Evolutionary conservation across 805 yeast species (phyloP).

Genomic region (Ogataea haglerorum): DNA sequence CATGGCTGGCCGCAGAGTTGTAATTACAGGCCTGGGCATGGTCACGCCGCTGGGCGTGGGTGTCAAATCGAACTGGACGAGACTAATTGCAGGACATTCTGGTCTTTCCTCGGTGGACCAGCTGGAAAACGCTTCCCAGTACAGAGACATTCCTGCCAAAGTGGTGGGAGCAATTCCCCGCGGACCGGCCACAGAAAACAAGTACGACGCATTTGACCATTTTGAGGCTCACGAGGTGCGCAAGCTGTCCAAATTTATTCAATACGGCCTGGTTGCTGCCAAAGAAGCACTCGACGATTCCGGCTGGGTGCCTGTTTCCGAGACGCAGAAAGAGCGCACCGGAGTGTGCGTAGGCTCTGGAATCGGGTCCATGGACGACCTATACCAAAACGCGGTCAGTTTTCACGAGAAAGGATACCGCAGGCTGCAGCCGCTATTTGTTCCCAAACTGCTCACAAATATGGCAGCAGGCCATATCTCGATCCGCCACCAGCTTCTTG

Average conservation of each 20-base stretch:
- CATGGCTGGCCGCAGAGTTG: conserved; percentile 54
- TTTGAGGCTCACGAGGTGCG: conserved; percentile 48
- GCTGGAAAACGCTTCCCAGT: conserved; percentile 43
- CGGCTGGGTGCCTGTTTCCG: conserved; percentile 41
- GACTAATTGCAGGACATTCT: conserved; percentile 47
- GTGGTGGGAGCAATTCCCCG: conserved; percentile 39
- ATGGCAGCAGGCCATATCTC: conserved; percentile 95
- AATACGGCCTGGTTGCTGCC: conserved; percentile 75
- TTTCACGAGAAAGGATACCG: conserved; percentile 52
- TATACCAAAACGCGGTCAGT: conserved; percentile 57
- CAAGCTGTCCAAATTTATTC: conserved; percentile 68
- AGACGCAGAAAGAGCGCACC: conserved; percentile 35
- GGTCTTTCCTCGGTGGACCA: conserved; percentile 56
- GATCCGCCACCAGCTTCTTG: conserved; percentile 69
- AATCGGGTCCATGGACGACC: conserved; percentile 80
- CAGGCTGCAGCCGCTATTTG: conserved; percentile 78
- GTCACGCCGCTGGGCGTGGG: conserved; percentile 86
- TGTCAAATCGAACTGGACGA: conserved; percentile 48
- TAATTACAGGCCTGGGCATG: conserved; percentile 87
- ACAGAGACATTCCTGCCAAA: conserved; percentile 30
- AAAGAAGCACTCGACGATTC: conserved; percentile 76
- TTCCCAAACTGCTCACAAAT: conserved; percentile 78
- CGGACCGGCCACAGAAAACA: conserved; percentile 34
- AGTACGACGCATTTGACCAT: conserved; percentile 53
- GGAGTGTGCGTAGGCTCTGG: conserved; percentile 94